Percentiles rank a stretch among this genome's conserved stretches.
phyloP scores from a whole-genome alignment of 139 green algal species.

The Coelastrella sp. region DNA sequence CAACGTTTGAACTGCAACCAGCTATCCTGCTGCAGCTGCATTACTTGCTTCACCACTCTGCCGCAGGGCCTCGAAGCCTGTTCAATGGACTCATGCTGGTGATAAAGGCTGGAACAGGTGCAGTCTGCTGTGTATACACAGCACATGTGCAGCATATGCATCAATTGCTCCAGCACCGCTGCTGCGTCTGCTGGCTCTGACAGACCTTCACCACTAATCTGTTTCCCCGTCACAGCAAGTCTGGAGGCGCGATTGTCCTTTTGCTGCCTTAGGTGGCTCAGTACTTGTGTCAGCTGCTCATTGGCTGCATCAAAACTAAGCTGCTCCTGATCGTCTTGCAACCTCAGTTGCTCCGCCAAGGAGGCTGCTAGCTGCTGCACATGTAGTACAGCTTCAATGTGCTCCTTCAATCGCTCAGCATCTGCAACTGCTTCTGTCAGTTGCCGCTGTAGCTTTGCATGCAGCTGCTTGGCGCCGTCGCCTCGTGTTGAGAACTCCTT shows the following conservation, averaged over 20 bases:
- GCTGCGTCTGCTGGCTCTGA: background rate
- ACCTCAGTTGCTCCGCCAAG: slow-evolving; percentile 19
- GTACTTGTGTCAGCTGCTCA: background rate
- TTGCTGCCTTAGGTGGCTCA: background rate
- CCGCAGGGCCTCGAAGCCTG: too few relatives aligned
- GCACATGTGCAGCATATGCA: background rate
- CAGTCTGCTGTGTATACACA: too few relatives aligned
- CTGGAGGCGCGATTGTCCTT: background rate
- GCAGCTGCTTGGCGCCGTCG: slow-evolving; percentile 6
- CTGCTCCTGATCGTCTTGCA: slow-evolving; percentile 17
- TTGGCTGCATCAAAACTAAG: background rate
- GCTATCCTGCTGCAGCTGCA: slow-evolving; percentile 1
- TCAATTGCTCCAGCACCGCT: background rate
- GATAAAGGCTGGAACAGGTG: too few relatives aligned
- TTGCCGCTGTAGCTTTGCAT: background rate
- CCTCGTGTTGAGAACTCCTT: background rate
- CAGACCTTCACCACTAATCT: background rate
- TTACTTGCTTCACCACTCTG: background rate
- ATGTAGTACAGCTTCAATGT: background rate
- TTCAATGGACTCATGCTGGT: too few relatives aligned
- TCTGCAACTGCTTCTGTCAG: background rate
- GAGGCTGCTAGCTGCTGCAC: slow-evolving; percentile 11
- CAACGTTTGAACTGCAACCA: background rate
- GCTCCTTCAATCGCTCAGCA: background rate
- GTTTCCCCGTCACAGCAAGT: background rate